Percentiles rank a stretch among this genome's conserved stretches.
Evolutionary conservation across 2,329 filamentous ascomycete species (phyloP).

Genomic region (Cladosporium sp.): DNA sequence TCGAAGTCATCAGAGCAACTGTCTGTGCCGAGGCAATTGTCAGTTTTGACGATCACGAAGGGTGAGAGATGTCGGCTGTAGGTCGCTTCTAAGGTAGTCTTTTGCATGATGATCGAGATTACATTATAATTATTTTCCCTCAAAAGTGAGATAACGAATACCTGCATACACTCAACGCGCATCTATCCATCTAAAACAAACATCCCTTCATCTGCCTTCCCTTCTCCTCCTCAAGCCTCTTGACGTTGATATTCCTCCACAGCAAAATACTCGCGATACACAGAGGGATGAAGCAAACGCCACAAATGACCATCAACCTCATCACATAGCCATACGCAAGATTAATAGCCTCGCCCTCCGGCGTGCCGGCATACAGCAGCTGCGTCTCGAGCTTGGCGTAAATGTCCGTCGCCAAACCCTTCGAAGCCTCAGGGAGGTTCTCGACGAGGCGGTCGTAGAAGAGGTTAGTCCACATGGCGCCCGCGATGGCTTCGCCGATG

Average conservation of each 20-base stretch:
- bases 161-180: too few relatives aligned
- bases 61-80: too few relatives aligned
- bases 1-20: too few relatives aligned
- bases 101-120: too few relatives aligned
- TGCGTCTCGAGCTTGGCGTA: constrained; percentile 53
- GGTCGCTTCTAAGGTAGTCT: too few relatives aligned
- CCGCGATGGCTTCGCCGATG: not conserved
- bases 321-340: constrained; percentile 34
- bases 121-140: too few relatives aligned
- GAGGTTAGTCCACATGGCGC: constrained; percentile 17
- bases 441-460: too few relatives aligned
- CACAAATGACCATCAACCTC: constrained; percentile 34
- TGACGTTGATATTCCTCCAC: constrained; percentile 22
- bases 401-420: constrained; percentile 31
- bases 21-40: too few relatives aligned
- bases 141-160: too few relatives aligned
- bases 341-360: constrained; percentile 43
- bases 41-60: too few relatives aligned
- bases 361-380: constrained; percentile 50
- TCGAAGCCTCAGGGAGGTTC: constrained; percentile 10
- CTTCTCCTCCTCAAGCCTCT: constrained; percentile 14
- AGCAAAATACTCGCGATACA: constrained; percentile 15
- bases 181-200: constrained; percentile 6
- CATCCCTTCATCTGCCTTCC: constrained; percentile 13
- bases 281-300: constrained; percentile 18